Conservation (phyloP, 441 rosid genomes). For the Aleurites moluccanus region DNA sequence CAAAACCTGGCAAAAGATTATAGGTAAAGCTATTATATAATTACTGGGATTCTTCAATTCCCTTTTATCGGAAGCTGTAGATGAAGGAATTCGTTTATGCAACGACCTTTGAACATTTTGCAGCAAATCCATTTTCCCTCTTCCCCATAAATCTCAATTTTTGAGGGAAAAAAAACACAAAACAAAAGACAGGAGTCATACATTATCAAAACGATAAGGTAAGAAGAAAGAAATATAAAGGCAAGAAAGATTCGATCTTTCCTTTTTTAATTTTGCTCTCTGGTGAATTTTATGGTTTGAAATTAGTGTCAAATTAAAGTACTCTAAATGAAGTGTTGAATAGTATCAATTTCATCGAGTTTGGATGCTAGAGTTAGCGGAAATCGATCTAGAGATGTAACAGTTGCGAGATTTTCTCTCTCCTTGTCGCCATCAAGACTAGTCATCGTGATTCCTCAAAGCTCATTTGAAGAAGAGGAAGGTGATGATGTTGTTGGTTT, state of each 20-base stretch:
- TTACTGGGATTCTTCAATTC: conserved; percentile 48
- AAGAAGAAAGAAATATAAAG: neutral
- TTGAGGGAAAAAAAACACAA: conserved; percentile 17
- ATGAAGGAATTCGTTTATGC: conserved; percentile 33
- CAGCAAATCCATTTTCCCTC: conserved; percentile 36
- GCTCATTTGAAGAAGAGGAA: too few relatives aligned
- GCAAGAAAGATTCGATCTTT: neutral
- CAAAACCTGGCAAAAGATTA: conserved; percentile 83
- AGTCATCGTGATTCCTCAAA: too few relatives aligned
- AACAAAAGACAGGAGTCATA: neutral
- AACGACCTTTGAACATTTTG: conserved; percentile 41
- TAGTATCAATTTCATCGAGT: too few relatives aligned
- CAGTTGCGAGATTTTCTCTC: too few relatives aligned
- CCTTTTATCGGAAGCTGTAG: conserved; percentile 28
- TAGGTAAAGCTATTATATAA: conserved; percentile 96
- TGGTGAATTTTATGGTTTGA: too few relatives aligned
- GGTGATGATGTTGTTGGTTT: too few relatives aligned
- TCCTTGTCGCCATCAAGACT: too few relatives aligned
- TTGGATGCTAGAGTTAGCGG: too few relatives aligned
- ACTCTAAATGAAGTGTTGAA: too few relatives aligned
- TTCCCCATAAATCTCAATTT: conserved; percentile 38
- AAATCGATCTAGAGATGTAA: too few relatives aligned
- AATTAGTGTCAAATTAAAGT: too few relatives aligned
- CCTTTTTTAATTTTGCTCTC: too few relatives aligned
- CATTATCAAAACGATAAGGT: neutral